Conservation (phyloP, 2,329 filamentous ascomycete genomes). For the Talaromyces sp. region DNA sequence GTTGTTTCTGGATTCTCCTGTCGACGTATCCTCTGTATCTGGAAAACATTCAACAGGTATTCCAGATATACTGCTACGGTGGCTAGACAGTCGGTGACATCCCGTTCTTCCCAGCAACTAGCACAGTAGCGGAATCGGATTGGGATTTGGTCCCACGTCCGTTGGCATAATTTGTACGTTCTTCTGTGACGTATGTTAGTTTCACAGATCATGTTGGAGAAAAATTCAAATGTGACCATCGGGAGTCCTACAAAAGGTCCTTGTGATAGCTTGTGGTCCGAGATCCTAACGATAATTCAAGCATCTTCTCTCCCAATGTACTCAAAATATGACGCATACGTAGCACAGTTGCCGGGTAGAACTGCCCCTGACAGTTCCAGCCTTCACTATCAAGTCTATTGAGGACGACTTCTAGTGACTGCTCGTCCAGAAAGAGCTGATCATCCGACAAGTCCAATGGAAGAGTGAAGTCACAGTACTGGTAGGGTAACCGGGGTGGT, state of each 20-base stretch:
- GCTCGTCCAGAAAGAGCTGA: conserved; percentile 18
- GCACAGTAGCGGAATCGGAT: conserved; percentile 18
- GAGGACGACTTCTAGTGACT: conserved; percentile 9
- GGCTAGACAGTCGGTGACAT: conserved; percentile 9
- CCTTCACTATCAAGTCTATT: conserved; percentile 18
- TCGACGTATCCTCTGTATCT: conserved; percentile 22
- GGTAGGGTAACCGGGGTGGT: conserved; percentile 24
- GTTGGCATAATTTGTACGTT: conserved; percentile 17
- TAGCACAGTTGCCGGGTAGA: conserved; percentile 20
- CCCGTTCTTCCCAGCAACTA: conserved; percentile 17
- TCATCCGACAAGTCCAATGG: conserved; percentile 27
- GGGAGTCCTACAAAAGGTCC: conserved; percentile 8
- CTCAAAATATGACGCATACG: conserved; percentile 20
- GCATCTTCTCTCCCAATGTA: conserved; percentile 19
- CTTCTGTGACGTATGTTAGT: conserved; percentile 6
- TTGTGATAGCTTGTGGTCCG: conserved; percentile 3
- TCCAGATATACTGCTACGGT: conserved; percentile 20
- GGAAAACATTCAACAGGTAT: conserved; percentile 20
- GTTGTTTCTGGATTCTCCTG: conserved; percentile 16
- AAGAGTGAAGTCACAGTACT: conserved; percentile 23
- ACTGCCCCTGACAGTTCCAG: conserved; percentile 17
- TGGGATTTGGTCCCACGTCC: conserved; percentile 19
- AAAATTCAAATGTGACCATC: not conserved
- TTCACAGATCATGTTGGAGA: not conserved
- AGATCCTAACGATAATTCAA: conserved; percentile 19